phyloP scores from a whole-genome alignment of 148 eudicot genomes.

The Cornus suecica region DNA sequence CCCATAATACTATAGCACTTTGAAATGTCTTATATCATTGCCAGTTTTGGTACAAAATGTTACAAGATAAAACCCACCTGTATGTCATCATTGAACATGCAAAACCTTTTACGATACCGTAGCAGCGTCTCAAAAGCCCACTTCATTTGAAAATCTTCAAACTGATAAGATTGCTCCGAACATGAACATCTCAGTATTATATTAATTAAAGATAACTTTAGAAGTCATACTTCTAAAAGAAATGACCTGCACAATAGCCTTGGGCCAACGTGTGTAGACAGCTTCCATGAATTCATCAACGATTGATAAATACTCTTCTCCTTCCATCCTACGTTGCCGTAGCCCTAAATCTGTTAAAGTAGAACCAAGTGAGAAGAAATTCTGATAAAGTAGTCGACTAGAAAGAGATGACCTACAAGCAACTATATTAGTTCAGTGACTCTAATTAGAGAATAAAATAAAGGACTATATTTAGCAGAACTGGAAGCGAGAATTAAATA shows the following conservation, averaged over 20 bases:
- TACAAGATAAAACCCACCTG: slow-evolving; percentile 48
- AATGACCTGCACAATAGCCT: slow-evolving; percentile 95
- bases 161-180: slow-evolving; percentile 41
- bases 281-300: slow-evolving; percentile 99
- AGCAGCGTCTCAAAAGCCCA: slow-evolving; percentile 98
- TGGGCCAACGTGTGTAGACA: slow-evolving; percentile 95
- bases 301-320: slow-evolving; percentile 82
- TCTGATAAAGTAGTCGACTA: background rate
- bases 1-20: background rate
- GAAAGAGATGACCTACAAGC: background rate
- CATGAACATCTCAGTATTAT: slow-evolving; percentile 12
- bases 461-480: background rate
- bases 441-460: background rate
- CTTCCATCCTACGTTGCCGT: slow-evolving; percentile 86
- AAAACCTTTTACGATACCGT: slow-evolving; percentile 75
- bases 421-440: background rate
- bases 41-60: background rate
- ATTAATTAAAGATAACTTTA: slow-evolving; percentile 9
- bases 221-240: slow-evolving; percentile 16
- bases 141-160: slow-evolving; percentile 99
- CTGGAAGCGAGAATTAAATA: background rate
- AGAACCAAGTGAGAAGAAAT: slow-evolving; percentile 20
- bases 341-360: slow-evolving; percentile 82
- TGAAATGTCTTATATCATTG: background rate
- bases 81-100: slow-evolving; percentile 99